Evolutionary conservation across 2,329 filamentous ascomycete genomes (phyloP).

Genomic region (Didymella exigua): DNA sequence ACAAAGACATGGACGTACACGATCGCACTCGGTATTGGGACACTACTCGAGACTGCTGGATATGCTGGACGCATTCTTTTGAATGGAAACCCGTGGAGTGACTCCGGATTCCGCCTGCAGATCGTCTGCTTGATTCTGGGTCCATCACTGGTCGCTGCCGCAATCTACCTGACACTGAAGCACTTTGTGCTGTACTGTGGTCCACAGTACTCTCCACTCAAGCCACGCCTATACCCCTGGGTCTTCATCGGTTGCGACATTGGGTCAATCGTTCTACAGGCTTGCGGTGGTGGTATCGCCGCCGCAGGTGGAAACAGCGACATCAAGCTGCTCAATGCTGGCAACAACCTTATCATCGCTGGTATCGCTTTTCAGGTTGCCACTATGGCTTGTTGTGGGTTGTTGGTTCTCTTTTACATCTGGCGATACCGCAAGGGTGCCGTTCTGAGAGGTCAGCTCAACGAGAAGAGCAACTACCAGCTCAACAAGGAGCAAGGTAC

Average conservation of each 20-base stretch:
- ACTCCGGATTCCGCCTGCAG: slow-evolving; percentile 51
- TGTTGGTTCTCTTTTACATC: slow-evolving; percentile 45
- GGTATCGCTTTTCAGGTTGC: slow-evolving; percentile 62
- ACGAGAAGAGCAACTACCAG: slow-evolving; percentile 34
- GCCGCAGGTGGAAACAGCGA: slow-evolving; percentile 44
- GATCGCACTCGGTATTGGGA: slow-evolving; percentile 48
- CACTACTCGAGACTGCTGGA: slow-evolving; percentile 51
- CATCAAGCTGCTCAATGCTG: slow-evolving; percentile 46
- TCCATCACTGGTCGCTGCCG: slow-evolving; percentile 54
- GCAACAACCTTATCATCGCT: slow-evolving; percentile 61
- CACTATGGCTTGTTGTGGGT: slow-evolving; percentile 56
- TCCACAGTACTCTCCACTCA: slow-evolving; percentile 48
- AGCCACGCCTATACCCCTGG: slow-evolving; percentile 56
- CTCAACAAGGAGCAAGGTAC: slow-evolving; percentile 30
- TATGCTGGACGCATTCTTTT: slow-evolving; percentile 53
- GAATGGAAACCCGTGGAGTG: slow-evolving; percentile 51
- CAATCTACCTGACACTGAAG: slow-evolving; percentile 56
- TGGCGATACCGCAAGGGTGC: slow-evolving; percentile 30
- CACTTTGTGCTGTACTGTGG: slow-evolving; percentile 54
- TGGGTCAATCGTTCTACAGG: slow-evolving; percentile 61
- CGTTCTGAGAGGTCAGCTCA: slow-evolving; percentile 5
- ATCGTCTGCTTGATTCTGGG: slow-evolving; percentile 52
- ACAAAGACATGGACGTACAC: slow-evolving; percentile 51
- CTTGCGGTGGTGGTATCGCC: slow-evolving; percentile 61
- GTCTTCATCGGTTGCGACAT: slow-evolving; percentile 64